Evolutionary conservation across 1,284 basidiomycete genomes (phyloP).

Genomic region (Trichosporon sp.): DNA sequence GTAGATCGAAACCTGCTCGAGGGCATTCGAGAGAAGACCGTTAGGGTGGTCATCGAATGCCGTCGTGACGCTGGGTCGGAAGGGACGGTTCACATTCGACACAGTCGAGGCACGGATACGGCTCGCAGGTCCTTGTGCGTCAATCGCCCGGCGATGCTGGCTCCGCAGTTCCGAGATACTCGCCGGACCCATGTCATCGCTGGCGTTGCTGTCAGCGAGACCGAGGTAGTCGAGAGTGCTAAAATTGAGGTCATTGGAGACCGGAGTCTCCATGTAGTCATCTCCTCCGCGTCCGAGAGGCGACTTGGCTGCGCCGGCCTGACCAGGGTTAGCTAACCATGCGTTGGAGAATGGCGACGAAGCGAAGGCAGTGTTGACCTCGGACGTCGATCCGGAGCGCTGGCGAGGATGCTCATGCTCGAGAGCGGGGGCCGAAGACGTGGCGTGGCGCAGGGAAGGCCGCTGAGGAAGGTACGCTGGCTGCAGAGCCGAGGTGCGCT

Average conservation of each 20-base stretch:
- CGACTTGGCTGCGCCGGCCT: conserved; percentile 21
- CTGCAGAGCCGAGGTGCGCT: conserved; percentile 37
- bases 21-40: conserved; percentile 31
- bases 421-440: conserved; percentile 57
- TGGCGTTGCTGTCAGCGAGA: conserved; percentile 55
- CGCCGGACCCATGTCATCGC: conserved; percentile 56
- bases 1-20: conserved; percentile 39
- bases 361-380: conserved; percentile 85
- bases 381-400: conserved; percentile 71
- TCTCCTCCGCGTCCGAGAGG: conserved; percentile 44
- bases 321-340: conserved; percentile 62
- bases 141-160: conserved; percentile 80
- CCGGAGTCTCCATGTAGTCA: conserved; percentile 54
- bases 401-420: conserved; percentile 64
- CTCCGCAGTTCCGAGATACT: conserved; percentile 76
- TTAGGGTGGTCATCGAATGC: conserved; percentile 63
- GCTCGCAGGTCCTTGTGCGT: conserved; percentile 58
- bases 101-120: conserved; percentile 83
- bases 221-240: conserved; percentile 93
- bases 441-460: conserved; percentile 61
- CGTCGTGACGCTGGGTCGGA: conserved; percentile 56
- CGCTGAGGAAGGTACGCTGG: conserved; percentile 45
- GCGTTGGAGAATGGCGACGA: conserved; percentile 78
- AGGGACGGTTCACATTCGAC: conserved; percentile 63
- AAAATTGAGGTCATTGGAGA: conserved; percentile 73